Percentiles rank a stretch among this genome's conserved stretches.
Evolutionary conservation across 306 rosid species (phyloP).

Genomic region (Pterocarpus santalinus): DNA sequence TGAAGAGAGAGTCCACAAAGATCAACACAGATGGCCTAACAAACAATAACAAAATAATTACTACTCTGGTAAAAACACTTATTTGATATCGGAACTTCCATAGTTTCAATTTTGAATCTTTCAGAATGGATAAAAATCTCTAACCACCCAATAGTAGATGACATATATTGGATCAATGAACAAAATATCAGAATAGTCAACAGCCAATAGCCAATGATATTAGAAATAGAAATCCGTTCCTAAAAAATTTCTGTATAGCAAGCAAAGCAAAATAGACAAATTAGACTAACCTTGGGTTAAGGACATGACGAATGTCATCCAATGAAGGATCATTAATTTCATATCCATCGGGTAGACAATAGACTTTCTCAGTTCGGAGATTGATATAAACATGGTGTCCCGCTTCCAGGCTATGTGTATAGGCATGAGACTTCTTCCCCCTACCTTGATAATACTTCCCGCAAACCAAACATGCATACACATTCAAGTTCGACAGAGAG

Average conservation of each 20-base stretch:
- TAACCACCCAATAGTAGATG: neutral
- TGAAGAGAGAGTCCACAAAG: neutral
- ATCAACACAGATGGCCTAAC: neutral
- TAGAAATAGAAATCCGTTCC: neutral
- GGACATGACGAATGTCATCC: slow-evolving; percentile 94
- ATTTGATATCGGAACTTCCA: neutral
- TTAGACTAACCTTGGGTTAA: slow-evolving; percentile 84
- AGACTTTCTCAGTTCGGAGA: slow-evolving; percentile 93
- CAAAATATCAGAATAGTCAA: neutral
- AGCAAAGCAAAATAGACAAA: slow-evolving; percentile 29
- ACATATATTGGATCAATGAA: neutral
- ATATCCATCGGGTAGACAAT: slow-evolving; percentile 98
- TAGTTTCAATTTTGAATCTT: slow-evolving; percentile 25
- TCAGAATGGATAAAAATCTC: neutral
- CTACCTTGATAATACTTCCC: slow-evolving; percentile 98
- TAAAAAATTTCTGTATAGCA: slow-evolving; percentile 13
- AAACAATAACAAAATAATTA: slow-evolving; percentile 15
- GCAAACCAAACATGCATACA: slow-evolving; percentile 94
- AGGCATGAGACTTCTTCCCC: slow-evolving; percentile 95
- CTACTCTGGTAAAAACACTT: neutral
- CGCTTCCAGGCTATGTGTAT: slow-evolving; percentile 98
- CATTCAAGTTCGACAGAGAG: slow-evolving; percentile 88
- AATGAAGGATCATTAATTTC: slow-evolving; percentile 97
- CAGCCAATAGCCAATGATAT: neutral
- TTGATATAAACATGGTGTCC: slow-evolving; percentile 96